phyloP scores from a whole-genome alignment of 805 yeast species.

The Candida odintsovae region DNA sequence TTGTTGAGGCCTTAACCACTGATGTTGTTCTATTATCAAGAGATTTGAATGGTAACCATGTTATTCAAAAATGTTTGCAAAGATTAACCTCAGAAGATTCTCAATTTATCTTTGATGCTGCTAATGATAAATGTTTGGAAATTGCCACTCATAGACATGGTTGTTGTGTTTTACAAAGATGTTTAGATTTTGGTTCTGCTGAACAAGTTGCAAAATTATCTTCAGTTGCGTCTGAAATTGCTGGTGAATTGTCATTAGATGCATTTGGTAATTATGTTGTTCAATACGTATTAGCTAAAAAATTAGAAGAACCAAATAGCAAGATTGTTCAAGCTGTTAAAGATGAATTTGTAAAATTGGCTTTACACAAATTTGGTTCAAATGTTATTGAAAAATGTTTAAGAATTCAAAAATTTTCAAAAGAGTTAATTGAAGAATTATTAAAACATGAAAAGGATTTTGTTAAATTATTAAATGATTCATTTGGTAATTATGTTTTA shows the following conservation, averaged over 20 bases:
- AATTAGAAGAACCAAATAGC: constrained; percentile 25
- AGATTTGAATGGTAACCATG: constrained; percentile 95
- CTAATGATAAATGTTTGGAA: constrained; percentile 61
- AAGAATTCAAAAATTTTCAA: constrained; percentile 38
- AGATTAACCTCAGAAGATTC: constrained; percentile 60
- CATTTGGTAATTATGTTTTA: constrained; percentile 90
- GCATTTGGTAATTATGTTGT: constrained; percentile 97
- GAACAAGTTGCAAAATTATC: constrained; percentile 67
- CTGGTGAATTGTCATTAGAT: constrained; percentile 71
- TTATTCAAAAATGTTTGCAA: constrained; percentile 86
- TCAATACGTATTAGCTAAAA: constrained; percentile 71
- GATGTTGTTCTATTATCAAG: constrained; percentile 77
- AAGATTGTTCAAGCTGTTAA: constrained; percentile 30
- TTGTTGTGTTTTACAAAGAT: constrained; percentile 93
- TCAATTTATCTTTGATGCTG: constrained; percentile 88
- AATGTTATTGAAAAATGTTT: constrained; percentile 91
- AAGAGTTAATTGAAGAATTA: constrained; percentile 47
- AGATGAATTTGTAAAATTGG: constrained; percentile 36
- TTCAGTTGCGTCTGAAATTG: constrained; percentile 57
- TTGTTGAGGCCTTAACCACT: constrained; percentile 54
- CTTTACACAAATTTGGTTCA: constrained; percentile 88
- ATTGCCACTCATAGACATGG: constrained; percentile 97
- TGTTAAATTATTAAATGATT: constrained; percentile 68
- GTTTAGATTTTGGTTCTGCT: constrained; percentile 80
- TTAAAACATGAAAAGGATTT: constrained; percentile 28